phyloP scores from a whole-genome alignment of 305 asterid genomes.

The Ajuga reptans region DNA sequence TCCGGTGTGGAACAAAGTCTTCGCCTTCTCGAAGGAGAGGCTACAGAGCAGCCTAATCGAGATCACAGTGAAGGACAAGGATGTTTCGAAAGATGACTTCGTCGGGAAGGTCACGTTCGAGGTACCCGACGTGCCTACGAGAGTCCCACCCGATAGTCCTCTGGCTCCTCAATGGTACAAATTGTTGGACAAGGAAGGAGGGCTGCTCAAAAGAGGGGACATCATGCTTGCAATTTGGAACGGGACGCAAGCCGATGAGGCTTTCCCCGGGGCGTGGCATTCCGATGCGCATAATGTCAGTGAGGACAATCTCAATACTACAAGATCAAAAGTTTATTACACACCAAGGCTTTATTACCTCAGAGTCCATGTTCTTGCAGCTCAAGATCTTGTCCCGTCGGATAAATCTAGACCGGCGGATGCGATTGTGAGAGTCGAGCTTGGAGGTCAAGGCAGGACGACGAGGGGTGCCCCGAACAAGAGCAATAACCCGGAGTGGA shows the following conservation, averaged over 20 bases:
- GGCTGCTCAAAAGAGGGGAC: slow-evolving; percentile 49
- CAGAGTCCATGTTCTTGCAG: slow-evolving; percentile 60
- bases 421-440: slow-evolving; percentile 49
- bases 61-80: slow-evolving; percentile 66
- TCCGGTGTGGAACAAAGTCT: slow-evolving; percentile 64
- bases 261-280: slow-evolving; percentile 89
- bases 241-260: slow-evolving; percentile 95
- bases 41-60: slow-evolving; percentile 67
- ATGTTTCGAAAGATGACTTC: slow-evolving; percentile 62
- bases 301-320: slow-evolving; percentile 46
- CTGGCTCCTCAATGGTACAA: slow-evolving; percentile 84
- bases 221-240: slow-evolving; percentile 91
- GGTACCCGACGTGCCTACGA: slow-evolving; percentile 50
- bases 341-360: slow-evolving; percentile 69
- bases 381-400: slow-evolving; percentile 71
- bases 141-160: slow-evolving; percentile 89
- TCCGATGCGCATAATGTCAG: slow-evolving; percentile 68
- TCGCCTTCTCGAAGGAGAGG: slow-evolving; percentile 72
- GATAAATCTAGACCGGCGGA: slow-evolving; percentile 49
- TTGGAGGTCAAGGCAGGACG: slow-evolving; percentile 58
- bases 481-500: slow-evolving; percentile 60
- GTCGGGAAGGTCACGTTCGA: slow-evolving; percentile 65
- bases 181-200: slow-evolving; percentile 55
- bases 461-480: slow-evolving; percentile 48
- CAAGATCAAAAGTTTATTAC: slow-evolving; percentile 75